Conservation (phyloP, 2,329 filamentous ascomycete species). For the Colletotrichum sansevieriae region DNA sequence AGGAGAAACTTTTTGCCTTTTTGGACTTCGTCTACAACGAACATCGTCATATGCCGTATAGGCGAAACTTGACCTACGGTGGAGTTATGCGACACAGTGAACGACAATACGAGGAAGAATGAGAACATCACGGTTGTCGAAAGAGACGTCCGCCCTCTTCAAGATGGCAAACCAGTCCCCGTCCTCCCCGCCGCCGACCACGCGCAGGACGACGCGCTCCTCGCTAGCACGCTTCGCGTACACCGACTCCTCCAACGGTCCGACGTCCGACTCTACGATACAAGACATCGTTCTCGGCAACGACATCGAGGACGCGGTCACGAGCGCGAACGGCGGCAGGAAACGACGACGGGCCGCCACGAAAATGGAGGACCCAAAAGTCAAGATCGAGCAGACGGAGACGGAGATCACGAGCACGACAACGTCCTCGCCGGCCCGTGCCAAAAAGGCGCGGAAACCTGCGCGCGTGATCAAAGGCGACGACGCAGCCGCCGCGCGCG, state of each 20-base stretch:
- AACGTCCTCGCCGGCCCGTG: slow-evolving; percentile 41
- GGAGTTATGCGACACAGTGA: no score
- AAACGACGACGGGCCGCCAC: slow-evolving; percentile 62
- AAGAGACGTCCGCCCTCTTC: slow-evolving; percentile 70
- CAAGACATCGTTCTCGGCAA: slow-evolving; percentile 31
- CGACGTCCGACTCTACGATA: slow-evolving; percentile 4
- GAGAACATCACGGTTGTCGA: slow-evolving; percentile 70
- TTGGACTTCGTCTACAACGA: no score
- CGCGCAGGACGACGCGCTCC: slow-evolving; percentile 64
- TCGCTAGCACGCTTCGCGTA: slow-evolving; percentile 62
- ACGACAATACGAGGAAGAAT: slow-evolving; percentile 50
- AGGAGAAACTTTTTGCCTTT: neutral
- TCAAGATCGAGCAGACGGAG: slow-evolving; percentile 51
- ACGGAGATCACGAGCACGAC: slow-evolving; percentile 16
- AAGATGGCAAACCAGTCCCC: slow-evolving; percentile 51
- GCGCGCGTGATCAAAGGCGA: slow-evolving; percentile 56
- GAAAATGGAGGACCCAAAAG: slow-evolving; percentile 53
- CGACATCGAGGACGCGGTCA: slow-evolving; percentile 71
- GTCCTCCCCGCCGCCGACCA: slow-evolving; percentile 51
- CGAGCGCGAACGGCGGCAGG: slow-evolving; percentile 49
- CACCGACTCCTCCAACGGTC: slow-evolving; percentile 44
- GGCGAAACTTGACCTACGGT: no score
- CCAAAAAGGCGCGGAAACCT: slow-evolving; percentile 58
- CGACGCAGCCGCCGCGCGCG: slow-evolving; percentile 54
- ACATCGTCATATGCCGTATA: no score